phyloP scores from a whole-genome alignment of 495 filamentous ascomycete species.

The Trichoderma gamsii region DNA sequence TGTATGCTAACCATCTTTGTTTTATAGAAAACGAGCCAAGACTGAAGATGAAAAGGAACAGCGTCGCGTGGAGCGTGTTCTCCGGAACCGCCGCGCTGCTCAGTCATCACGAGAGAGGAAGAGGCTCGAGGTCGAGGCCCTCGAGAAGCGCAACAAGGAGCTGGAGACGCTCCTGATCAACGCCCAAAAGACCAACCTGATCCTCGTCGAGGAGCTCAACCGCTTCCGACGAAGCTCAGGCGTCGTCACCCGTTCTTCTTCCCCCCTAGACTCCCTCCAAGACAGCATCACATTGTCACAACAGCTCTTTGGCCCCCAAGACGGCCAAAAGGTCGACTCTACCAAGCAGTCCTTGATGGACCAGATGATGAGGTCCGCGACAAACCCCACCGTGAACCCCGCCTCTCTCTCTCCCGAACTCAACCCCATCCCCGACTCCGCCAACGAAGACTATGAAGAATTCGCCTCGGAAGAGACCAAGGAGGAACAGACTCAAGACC shows the following conservation, averaged over 20 bases:
- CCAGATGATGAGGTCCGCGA: slow-evolving; percentile 30
- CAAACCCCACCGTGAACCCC: slow-evolving; percentile 47
- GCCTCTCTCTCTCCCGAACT: slow-evolving; percentile 48
- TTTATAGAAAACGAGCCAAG: slow-evolving; percentile 84
- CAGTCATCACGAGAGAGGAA: slow-evolving; percentile 96
- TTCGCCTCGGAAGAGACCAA: slow-evolving; percentile 17
- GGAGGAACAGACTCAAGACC: slow-evolving; percentile 19
- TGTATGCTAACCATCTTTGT: slow-evolving; percentile 18
- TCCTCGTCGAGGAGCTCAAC: slow-evolving; percentile 59
- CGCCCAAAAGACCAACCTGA: slow-evolving; percentile 59
- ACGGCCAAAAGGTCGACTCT: slow-evolving; percentile 23
- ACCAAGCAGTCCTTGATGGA: slow-evolving; percentile 29
- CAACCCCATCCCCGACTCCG: slow-evolving; percentile 38
- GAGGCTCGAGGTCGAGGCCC: slow-evolving; percentile 83
- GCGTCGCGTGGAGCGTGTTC: slow-evolving; percentile 91
- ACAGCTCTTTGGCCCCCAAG: slow-evolving; percentile 44
- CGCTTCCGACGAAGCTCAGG: slow-evolving; percentile 52
- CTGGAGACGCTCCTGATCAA: slow-evolving; percentile 59
- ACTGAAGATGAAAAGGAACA: slow-evolving; percentile 99
- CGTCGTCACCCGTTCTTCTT: slow-evolving; percentile 34
- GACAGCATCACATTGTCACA: slow-evolving; percentile 42
- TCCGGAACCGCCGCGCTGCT: slow-evolving; percentile 89
- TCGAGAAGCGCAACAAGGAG: slow-evolving; percentile 70
- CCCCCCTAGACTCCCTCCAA: slow-evolving; percentile 24
- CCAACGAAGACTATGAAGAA: not conserved